Conservation (phyloP, 148 eudicot species). For the Amaranthus cruentus region DNA sequence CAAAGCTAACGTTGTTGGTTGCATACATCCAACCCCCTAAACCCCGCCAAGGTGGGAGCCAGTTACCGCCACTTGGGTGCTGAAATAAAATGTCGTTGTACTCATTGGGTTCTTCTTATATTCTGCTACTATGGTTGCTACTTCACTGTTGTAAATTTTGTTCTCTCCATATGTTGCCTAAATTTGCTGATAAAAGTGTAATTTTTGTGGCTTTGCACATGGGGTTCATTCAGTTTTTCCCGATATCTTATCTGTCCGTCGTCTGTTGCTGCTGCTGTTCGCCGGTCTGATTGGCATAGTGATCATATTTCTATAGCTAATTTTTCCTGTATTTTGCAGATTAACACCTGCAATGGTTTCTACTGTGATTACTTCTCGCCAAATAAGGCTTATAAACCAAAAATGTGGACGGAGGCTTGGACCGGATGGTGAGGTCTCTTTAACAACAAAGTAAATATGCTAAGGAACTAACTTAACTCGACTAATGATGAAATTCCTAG, state of each 20-base stretch:
- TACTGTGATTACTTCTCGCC: slow-evolving; percentile 79
- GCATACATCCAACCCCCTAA: too few species aligned
- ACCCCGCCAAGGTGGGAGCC: too few species aligned
- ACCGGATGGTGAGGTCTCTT: slow-evolving; percentile 58
- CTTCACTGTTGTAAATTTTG: slow-evolving; percentile 2
- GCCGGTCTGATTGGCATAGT: neutral
- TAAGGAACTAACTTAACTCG: neutral
- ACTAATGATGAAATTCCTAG: neutral
- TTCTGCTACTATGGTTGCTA: neutral
- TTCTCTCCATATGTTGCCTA: slow-evolving; percentile 6
- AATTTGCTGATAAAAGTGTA: neutral
- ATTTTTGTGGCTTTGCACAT: slow-evolving; percentile 30
- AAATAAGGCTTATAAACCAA: slow-evolving; percentile 77
- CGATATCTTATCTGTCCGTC: slow-evolving; percentile 13
- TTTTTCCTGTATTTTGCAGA: slow-evolving; percentile 35
- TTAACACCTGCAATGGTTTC: slow-evolving; percentile 81
- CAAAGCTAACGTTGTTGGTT: too few species aligned
- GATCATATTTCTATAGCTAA: neutral
- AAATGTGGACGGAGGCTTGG: slow-evolving; percentile 97
- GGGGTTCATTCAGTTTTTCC: slow-evolving; percentile 21
- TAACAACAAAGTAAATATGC: neutral
- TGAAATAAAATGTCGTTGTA: neutral
- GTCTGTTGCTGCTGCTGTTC: neutral
- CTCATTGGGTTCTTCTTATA: neutral
- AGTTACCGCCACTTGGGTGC: too few species aligned